Evolutionary conservation across 129 eudicot genomes (phyloP), one percentile per base, ranked within the genome.

Genomic region (Heracleum sosnowskyi): DNA sequence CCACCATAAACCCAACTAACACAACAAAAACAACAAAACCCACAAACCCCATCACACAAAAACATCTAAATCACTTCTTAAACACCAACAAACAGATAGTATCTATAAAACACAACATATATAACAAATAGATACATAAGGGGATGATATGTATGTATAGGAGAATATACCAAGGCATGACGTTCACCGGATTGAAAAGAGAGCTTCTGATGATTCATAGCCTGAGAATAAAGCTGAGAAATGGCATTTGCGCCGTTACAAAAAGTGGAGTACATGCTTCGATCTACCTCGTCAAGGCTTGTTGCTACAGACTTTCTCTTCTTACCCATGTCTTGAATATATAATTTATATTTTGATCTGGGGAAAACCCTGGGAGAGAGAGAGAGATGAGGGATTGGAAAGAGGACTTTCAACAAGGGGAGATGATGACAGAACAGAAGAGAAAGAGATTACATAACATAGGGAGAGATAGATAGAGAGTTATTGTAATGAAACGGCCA

Each of bases 221-320:
- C 96, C 83, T 92, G 96, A 9, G 97, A 82, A 57, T 92, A 92
- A n/a, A 92, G 90, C 87, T 92, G 97, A 4, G 96, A 90, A 2
- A 92, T 81, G 4, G 96, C 87, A 55, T 90, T 92, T 13, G 97
- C 96, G 39, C 89, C 93, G 75, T 87, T 75, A 66, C 89, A 88
- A 83, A 92, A 92, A 6, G 90, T 84, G 15, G 91, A 77, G 88
- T 92, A 87, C 93, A 92, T 88, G 76, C 87, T 84, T 55, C 96
- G 97, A 88, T 92, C 92, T 79, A 90, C 97, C 92, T 90, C 97
- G 69, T 92, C 97, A 10, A 92, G 90, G 83, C 93, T 89, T 44
- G 91, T 82, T 15, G 96, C 96, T 55, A 86, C 45, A 6, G 91
- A 84, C 80, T 90, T 90, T 79, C 90, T 85, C 77, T 90, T 87